Evolutionary conservation across 163 green algal species (phyloP), one percentile per base, ranked within the genome.

Genomic region (Chloromonas sp.): DNA sequence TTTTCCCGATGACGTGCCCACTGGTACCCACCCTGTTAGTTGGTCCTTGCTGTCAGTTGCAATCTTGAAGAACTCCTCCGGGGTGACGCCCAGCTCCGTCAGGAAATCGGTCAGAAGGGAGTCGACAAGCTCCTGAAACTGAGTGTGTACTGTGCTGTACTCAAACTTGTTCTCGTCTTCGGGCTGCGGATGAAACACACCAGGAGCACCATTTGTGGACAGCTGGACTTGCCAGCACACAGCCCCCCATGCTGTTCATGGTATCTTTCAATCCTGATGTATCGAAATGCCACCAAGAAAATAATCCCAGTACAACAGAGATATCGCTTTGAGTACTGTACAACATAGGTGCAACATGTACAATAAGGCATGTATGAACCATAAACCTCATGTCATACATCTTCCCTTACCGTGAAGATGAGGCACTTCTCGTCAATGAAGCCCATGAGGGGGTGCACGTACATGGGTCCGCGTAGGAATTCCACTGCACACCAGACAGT

Each of bases 161-260:
- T 93, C 90, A 0, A 94, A 78, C 85, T 92, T 92, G 87, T 93
- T 93, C 84, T 94, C 91, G 71, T 94, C 91, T 61, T 94, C 91
- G 14, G 84, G 81, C 36, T 36, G 36, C 36, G 36, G 36, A 36
- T 36, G 36, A 36, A 36, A 36, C 36, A 36, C 36, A 36, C 36
- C 36, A 36, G 36, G 36, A 36, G 36, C 36, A 36, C 36, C 36
- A 36, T 36, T 36, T 36, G 36, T 36, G 36, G 36, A 36, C 36
- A 36, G 36, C 36, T 36, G 36, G 36, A 36, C 36, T 36, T 36
- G 36, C 36, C 36, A 36, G 36, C 36, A 36, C 36, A 36, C 36
- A 36, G 36, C 36, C 36, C 36, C 36, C 36, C 36, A 36, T 36
- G 36, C 36, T 36, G 36, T 36, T 36, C 36, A 36, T 36, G 36